Base-by-base conservation (phyloP, 2,329 filamentous ascomycete species). In the Microsporum canis region DNA sequence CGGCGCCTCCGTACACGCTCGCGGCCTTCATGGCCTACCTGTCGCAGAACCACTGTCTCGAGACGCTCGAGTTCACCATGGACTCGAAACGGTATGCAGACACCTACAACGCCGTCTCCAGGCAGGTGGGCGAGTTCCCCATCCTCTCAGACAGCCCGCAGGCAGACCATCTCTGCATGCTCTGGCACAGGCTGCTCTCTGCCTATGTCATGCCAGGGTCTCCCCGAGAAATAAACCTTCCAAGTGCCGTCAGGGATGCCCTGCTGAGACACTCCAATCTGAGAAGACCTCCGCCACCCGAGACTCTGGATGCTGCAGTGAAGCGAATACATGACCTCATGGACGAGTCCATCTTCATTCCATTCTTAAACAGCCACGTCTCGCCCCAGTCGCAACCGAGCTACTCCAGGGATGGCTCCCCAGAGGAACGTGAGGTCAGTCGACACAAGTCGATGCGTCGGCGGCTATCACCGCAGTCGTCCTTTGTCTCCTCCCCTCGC, bases 61-160 rank as follows among this genome's bases (percentile, higher is more conserved):
- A 99, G 75, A 96, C 91, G 1, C 80, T 99, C 43, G 94, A 97
- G 71, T 99, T 99, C 73, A 96, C 91, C 45, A 87, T 96, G 80
- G 94, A 96, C 72, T 88, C 92, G 27, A 88, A 91, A 62, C 84
- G 90, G 63, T 99, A 97, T 72, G 82, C 84, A 59, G 83, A 86
- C 68, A 81, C 84, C 68, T 87, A 85, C 71, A 76, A 80, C 59
- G 79, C 82, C 61, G 78, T 84, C 69, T 76, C 83, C 62, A 83
- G 83, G 60, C 73, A 76, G 62, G 65, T 75, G 31, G 72, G 71
- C 2, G 77, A 77, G 55, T 75, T 75, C 60, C 76, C 78, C 14
- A 74, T 79, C 45, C 70, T 71, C 23, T 76, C 81, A 2, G 79
- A 83, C 12, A 79, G 78, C 45, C 78, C 83, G 61, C 81, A 85